Evolutionary conservation across 2,329 filamentous ascomycete genomes (phyloP).

Genomic region (Neoarthrinium moseri): DNA sequence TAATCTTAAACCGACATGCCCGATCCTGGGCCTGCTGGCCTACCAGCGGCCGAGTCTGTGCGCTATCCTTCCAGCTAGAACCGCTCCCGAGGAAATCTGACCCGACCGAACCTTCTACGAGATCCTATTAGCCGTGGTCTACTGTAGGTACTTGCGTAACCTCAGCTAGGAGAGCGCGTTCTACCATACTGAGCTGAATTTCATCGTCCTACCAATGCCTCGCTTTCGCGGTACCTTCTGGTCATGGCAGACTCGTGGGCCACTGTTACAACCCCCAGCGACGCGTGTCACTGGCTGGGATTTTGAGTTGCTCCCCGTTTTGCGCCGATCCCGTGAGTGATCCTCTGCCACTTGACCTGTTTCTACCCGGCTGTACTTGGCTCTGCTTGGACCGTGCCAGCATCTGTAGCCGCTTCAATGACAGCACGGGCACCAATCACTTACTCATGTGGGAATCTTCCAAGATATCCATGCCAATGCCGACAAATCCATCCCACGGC

Average conservation of each 20-base stretch:
- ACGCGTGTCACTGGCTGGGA: constrained; percentile 3
- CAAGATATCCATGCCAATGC: not conserved
- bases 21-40: not conserved
- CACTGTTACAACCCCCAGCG: too few relatives aligned
- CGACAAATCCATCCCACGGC: not conserved
- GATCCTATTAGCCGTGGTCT: too few relatives aligned
- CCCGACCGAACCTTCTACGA: not conserved
- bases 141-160: too few relatives aligned
- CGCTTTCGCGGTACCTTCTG: too few relatives aligned
- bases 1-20: constrained; percentile 3
- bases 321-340: constrained; percentile 4
- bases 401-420: not conserved
- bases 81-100: not conserved
- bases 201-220: too few relatives aligned
- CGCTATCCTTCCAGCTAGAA: not conserved
- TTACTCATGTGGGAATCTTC: not conserved
- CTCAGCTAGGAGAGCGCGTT: too few relatives aligned
- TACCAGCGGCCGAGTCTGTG: not conserved
- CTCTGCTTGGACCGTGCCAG: not conserved
- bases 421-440: constrained; percentile 3
- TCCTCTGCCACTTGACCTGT: not conserved
- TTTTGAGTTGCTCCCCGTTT: constrained; percentile 2
- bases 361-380: not conserved
- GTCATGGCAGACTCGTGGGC: too few relatives aligned
- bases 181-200: too few relatives aligned